A percentile compares a stretch with the other conserved stretches of the same genome.
Conservation (phyloP, 140 eudicot species). For the Senecio squalidus region DNA sequence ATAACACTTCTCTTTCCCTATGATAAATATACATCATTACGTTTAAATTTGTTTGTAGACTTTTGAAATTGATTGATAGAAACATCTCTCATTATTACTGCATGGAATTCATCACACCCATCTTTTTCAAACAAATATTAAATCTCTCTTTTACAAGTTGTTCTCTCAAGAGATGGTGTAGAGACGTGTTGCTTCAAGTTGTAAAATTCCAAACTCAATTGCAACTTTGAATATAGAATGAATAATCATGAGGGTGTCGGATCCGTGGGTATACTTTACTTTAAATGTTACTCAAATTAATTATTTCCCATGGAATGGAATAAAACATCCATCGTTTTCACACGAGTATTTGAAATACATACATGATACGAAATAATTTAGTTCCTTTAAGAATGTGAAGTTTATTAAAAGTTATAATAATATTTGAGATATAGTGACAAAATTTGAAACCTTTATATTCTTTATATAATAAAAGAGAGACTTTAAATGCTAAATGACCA, state of each 20-base stretch:
- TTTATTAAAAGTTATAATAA: no score
- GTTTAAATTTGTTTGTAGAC: constrained; percentile 24
- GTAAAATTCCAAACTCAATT: constrained; percentile 31
- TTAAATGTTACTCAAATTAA: constrained; percentile 20
- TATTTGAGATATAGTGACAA: no score
- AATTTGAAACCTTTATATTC: no score
- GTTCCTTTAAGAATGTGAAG: no score
- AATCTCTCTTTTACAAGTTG: not conserved
- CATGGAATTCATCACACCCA: constrained; percentile 62
- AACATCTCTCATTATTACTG: constrained; percentile 42
- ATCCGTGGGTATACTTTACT: constrained; percentile 35
- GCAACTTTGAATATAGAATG: constrained; percentile 39
- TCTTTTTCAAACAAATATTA: constrained; percentile 12
- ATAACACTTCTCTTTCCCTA: no score
- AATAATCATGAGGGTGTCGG: constrained; percentile 53
- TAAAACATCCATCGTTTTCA: constrained; percentile 4
- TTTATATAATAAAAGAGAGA: no score
- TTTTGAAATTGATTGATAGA: constrained; percentile 40
- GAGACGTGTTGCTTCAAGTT: constrained; percentile 24
- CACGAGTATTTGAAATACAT: not conserved
- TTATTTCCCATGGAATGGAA: constrained; percentile 24
- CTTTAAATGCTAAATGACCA: no score
- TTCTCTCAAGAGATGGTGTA: not conserved
- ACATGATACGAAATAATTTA: no score
- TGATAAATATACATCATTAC: no score